Evolutionary conservation across 768 basidiomycete species (phyloP), one percentile per base, ranked within the genome.

Genomic region (Podaxis carcinomalis): DNA sequence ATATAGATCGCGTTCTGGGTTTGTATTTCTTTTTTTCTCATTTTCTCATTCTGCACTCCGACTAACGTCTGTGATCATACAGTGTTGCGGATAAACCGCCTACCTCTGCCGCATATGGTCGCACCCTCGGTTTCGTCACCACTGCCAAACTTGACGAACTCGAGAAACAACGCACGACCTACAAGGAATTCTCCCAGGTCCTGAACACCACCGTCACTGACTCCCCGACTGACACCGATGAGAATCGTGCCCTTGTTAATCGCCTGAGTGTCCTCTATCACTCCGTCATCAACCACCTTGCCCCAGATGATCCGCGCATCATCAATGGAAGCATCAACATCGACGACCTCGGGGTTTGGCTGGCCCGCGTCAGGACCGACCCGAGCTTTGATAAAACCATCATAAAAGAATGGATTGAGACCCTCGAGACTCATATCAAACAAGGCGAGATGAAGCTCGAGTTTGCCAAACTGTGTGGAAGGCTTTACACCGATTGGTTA

Each of bases 401-500:
- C 47, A 68, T 76, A 5, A 65, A 70, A 39, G 69, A 72, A 46
- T 79, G 78, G 78, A 70, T 67, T 2, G 65, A 72, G n/a, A 72
- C 72, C 0, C 66, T 80, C 19, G 76, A 80, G 63, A 68, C 72
- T 0, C 76, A 79, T 61, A 74, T 80, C 40, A 66, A 62, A 3
- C 77, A 77, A 51, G 72, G 69, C n/a, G 58, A 65, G 35, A 71
- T 69, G 64, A 70, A 74, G 6, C 78, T 79, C 49, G 77, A 78
- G 27, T 73, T 72, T 27, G 78, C 77, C 4, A 75, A 70, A 51
- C 69, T 79, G 5, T 80, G 78, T 25, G 78, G 78, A 1, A 75
- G 64, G 27, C 70, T 80, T 11, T 74, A 78, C 62, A 76, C 77
- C 47, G 79, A 80, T 59, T 79, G 79, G 78, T 61, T 78, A 21